Evolutionary conservation across 2,329 filamentous ascomycete species (phyloP), one percentile per base, ranked within the genome.

Genomic region (Claviceps digitariae): DNA sequence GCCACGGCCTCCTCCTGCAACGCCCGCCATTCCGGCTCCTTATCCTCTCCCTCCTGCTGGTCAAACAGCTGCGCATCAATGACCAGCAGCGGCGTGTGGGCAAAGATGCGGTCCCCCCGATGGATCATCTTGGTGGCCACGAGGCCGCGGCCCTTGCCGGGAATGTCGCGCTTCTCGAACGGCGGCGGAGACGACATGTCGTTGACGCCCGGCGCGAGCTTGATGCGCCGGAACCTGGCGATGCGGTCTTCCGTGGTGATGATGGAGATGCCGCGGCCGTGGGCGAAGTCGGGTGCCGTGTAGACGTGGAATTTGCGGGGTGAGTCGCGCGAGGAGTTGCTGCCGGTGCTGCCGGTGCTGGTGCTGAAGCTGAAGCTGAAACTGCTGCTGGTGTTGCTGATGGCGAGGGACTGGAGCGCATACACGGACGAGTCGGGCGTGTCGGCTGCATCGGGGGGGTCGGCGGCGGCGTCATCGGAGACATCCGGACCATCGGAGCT

Each of bases 261-360:
- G 50, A 73, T 57, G 23, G 68, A 66, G 48, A 72, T 66, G 50
- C 71, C 71, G 15, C 68, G 60, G 31, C 63, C 64, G 17, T 60
- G 57, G 41, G 67, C 70, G 52, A 72, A 71, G 13, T 54, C 54
- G 3, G 58, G 51, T 54, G 64, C 64, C 17, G 66, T 58, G 57
- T 66, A 73, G 54, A 69, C 63, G 59, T 69, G 73, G 57, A 66
- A 73, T 54, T 68, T 62, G 59, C 69, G 72, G 57, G 34, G 45
- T 9, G 48, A 7, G 17, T 41, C 17, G 5, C 13, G 34, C n/a
- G 48, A 40, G 23, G 36, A 25, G 17, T 50, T 50, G 48, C 36
- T 41, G 36, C 6, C 29, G 7, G 9, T 4, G 27, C 27, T 29
- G 27, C 27, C 29, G 7, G 9, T 4, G 27, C 27, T 29, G 27